Base-by-base conservation (phyloP, 2,329 filamentous ascomycete genomes). In the Salinomyces thailandicus region DNA sequence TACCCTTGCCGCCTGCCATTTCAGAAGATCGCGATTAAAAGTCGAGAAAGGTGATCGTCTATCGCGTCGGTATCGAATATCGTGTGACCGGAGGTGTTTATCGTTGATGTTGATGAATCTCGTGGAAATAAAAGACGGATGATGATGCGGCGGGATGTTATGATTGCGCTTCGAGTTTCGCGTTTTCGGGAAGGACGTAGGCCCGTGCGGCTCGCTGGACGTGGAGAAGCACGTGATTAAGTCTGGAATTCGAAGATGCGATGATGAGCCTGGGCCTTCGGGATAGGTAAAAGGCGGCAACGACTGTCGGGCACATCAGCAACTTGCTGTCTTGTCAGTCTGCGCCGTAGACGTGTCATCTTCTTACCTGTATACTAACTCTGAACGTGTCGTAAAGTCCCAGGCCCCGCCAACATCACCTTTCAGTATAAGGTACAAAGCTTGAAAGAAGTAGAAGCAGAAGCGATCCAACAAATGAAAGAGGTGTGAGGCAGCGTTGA, bases 1-100 rank as follows among this genome's bases (percentile, higher is more conserved):
- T 30, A 30, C 27, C 27, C 27, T 30, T 30, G 11, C 27, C 27
- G 27, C 27, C 27, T 8, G 27, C 27, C 27, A 30, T 30, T n/a
- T 7, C 27, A n/a, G 11, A 16, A 8, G 14, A n/a, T 30, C 8
- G 8, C 14, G 11, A 8, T 12, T 16, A 8, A 16, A 30, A 30
- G 11, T 30, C 14, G 11, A 8, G 14, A 14, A 8, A 13, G 27
- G 14, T 12, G 15, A n/a, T 13, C 11, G 7, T 8, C 15, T 12
- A 30, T 8, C 14, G 27, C 27, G 11, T n/a, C 14, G 14, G 11
- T 30, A 3, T 16, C 8, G 15, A n/a, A 7, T 8, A 16, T n/a
- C 11, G 14, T 16, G 27, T 30, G 14, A 16, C 27, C 27, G 27
- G 14, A 14, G 14, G 11, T 16, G 27, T n/a, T 30, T n/a, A 16